Evolutionary conservation across 73 alveolate genomes (phyloP).

Genomic region (Stentor roeselii): DNA sequence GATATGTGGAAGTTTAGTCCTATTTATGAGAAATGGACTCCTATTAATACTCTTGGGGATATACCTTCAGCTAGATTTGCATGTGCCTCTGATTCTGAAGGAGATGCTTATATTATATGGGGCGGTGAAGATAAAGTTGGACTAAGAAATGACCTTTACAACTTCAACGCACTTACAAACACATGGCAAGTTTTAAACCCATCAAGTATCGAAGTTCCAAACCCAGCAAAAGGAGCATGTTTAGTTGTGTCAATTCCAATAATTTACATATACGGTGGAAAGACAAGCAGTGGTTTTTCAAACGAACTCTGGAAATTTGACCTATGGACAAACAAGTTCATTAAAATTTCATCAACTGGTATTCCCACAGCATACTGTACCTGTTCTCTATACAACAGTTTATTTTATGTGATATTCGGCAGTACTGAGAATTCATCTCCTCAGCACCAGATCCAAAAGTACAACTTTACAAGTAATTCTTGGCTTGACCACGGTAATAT

Average conservation of each 20-base stretch:
- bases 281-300: neutral
- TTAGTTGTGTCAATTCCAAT: neutral
- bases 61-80: neutral
- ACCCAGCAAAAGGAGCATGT: constrained; percentile 8
- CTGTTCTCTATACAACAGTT: neutral
- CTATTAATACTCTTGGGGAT: neutral
- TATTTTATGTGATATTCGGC: neutral
- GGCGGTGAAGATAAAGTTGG: constrained; percentile 13
- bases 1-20: neutral
- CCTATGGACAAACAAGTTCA: neutral
- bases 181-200: neutral
- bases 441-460: neutral
- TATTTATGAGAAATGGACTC: neutral
- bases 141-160: neutral
- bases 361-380: neutral
- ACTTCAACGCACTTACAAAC: neutral
- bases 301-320: neutral
- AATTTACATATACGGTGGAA: constrained; percentile 8
- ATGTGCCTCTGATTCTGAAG: constrained; percentile 23
- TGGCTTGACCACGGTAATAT: neutral
- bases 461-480: neutral
- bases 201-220: neutral
- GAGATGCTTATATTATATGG: neutral
- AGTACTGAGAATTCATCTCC: neutral
- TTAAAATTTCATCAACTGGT: neutral